Evolutionary conservation across 208 protist genomes (phyloP).

Genomic region (Leishmania turanica): DNA sequence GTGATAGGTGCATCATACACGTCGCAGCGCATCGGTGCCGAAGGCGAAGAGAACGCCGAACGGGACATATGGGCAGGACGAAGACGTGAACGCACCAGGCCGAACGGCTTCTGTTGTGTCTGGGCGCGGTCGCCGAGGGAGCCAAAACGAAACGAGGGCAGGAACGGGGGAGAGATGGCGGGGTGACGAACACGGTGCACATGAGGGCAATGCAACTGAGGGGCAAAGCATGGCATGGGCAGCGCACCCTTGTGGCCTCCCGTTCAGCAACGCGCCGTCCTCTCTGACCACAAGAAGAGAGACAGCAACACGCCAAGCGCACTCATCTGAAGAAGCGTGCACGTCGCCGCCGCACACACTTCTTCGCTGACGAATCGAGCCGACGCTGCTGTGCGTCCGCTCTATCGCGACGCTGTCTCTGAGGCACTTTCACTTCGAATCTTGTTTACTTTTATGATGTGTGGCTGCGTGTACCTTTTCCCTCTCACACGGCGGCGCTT

Average conservation of each 20-base stretch:
- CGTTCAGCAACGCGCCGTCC: not conserved
- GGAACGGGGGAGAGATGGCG: not conserved
- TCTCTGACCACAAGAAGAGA: not conserved
- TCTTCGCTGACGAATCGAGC: not conserved
- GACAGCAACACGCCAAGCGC: not conserved
- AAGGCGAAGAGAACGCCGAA: not conserved
- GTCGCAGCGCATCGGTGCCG: not conserved
- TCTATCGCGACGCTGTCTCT: not conserved
- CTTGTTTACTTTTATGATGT: not conserved
- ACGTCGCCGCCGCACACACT: not conserved
- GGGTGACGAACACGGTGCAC: not conserved
- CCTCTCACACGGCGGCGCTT: not conserved
- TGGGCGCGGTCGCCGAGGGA: not conserved
- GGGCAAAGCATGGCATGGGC: not conserved
- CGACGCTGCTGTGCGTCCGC: not conserved
- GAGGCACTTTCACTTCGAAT: not conserved
- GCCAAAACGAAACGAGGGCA: not conserved
- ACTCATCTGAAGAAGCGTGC: not conserved
- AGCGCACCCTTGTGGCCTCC: not conserved
- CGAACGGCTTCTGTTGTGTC: not conserved
- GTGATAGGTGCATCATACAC: constrained; percentile 40
- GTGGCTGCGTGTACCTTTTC: not conserved
- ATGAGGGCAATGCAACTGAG: not conserved
- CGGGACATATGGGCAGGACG: not conserved
- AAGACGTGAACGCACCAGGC: not conserved